Percentiles rank a stretch among this genome's conserved stretches.
Conservation (phyloP, 495 filamentous ascomycete species). For the Chaetomium fimeti region DNA sequence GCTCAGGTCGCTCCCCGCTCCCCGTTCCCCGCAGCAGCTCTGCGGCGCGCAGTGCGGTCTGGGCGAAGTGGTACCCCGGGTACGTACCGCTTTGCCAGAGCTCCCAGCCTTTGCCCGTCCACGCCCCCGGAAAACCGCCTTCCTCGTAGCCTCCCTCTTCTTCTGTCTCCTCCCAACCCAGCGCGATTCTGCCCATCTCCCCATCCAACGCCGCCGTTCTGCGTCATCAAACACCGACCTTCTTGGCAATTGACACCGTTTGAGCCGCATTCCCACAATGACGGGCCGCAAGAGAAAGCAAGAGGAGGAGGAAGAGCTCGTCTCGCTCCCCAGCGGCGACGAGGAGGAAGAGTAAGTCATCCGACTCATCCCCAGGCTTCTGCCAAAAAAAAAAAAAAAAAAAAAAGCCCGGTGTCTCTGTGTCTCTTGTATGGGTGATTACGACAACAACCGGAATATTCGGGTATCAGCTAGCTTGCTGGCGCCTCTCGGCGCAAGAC, state of each 20-base stretch:
- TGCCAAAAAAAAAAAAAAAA: conserved; percentile 15
- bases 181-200: conserved; percentile 18
- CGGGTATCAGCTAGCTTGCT: conserved; percentile 3
- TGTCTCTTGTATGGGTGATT: conserved; percentile 18
- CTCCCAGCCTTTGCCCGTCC: conserved; percentile 38
- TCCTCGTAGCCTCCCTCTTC: conserved; percentile 33
- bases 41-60: conserved; percentile 14
- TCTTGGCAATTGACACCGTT: conserved; percentile 28
- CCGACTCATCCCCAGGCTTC: conserved; percentile 18
- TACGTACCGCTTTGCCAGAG: conserved; percentile 36
- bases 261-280: conserved; percentile 37
- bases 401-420: conserved; percentile 15
- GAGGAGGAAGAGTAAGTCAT: conserved; percentile 56
- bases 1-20: conserved; percentile 15
- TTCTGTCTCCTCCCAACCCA: conserved; percentile 28
- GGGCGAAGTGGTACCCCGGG: conserved; percentile 14
- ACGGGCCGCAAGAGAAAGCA: conserved; percentile 50
- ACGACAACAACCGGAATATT: conserved; percentile 26
- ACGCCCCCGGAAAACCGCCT: conserved; percentile 40
- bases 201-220: conserved; percentile 30
- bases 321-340: conserved; percentile 50
- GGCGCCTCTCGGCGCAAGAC: conserved; percentile 33
- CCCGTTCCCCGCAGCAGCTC: conserved; percentile 16
- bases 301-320: conserved; percentile 54
- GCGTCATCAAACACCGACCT: conserved; percentile 17